phyloP scores from a whole-genome alignment of 345 rosid genomes.

The Eucalyptus tenuipes region DNA sequence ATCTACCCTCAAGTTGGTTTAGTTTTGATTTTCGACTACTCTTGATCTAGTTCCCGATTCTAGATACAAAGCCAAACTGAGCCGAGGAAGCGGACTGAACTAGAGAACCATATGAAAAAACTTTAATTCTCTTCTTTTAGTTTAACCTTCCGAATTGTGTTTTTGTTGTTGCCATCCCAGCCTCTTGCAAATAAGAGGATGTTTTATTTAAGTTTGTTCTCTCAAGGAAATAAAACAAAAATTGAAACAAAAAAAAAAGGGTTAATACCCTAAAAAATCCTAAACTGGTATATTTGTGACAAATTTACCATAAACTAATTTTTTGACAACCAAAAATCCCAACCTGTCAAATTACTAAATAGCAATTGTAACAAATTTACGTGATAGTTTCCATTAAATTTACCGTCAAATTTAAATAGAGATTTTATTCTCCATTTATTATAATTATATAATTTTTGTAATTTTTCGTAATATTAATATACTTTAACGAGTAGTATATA shows the following conservation, averaged over 20 bases:
- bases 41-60: too few relatives aligned
- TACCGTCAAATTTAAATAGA: too few relatives aligned
- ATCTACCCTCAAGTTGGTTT: neutral
- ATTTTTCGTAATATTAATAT: too few relatives aligned
- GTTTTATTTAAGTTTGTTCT: neutral
- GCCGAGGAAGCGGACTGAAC: too few relatives aligned
- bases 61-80: neutral
- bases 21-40: rapidly evolving
- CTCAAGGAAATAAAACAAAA: neutral
- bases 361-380: too few relatives aligned
- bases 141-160: neutral
- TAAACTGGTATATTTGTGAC: rapidly evolving
- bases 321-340: rapidly evolving
- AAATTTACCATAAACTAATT: too few relatives aligned
- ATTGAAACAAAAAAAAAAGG: too few relatives aligned
- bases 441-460: too few relatives aligned
- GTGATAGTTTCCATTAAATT: too few relatives aligned
- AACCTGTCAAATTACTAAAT: too few relatives aligned
- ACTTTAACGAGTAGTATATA: rapidly evolving
- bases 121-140: neutral
- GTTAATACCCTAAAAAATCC: rapidly evolving
- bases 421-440: rapidly evolving
- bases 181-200: neutral
- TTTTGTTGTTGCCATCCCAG: neutral
- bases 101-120: neutral